Conservation (phyloP, 2,329 filamentous ascomycete genomes). For the Arthrobotrys sphaeroides region DNA sequence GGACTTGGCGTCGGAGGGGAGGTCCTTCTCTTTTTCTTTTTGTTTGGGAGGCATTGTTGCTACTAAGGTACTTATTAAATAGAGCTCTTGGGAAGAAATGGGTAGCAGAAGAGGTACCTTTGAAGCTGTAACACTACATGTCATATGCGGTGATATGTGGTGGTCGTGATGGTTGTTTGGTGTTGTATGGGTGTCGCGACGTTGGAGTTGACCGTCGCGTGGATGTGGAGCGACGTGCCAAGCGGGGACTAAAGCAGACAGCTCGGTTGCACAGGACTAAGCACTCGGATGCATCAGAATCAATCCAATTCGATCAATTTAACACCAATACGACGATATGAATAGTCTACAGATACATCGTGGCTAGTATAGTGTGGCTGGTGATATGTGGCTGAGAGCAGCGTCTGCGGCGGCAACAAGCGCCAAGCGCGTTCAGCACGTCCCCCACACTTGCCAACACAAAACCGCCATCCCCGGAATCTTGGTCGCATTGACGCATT, state of each 20-base stretch:
- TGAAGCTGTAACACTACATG: neutral
- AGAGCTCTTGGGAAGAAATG: conserved; percentile 13
- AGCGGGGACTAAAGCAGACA: neutral
- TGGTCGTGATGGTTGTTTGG: neutral
- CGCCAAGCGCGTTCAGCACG: conserved; percentile 31
- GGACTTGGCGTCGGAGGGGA: conserved; percentile 37
- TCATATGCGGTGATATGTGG: neutral
- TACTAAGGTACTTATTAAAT: too few species aligned
- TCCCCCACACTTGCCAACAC: conserved; percentile 48
- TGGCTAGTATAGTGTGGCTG: too few species aligned
- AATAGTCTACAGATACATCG: too few species aligned
- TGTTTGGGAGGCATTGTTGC: conserved; percentile 25
- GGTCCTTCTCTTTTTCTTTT: conserved; percentile 17
- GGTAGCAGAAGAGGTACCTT: neutral
- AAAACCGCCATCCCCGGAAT: conserved; percentile 4
- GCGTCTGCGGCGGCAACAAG: conserved; percentile 38
- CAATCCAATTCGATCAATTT: too few species aligned
- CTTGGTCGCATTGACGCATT: too few species aligned
- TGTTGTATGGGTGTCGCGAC: conserved; percentile 41
- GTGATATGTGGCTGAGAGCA: neutral
- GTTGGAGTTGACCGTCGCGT: conserved; percentile 27
- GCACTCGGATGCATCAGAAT: too few species aligned
- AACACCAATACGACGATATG: too few species aligned
- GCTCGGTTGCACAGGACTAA: too few species aligned
- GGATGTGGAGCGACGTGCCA: conserved; percentile 10